These are phyloP conservation scores for Parasitella parasitica DNA, from an alignment of 371 early-diverging fungal species.

Conservation along the genomic window DNA sequence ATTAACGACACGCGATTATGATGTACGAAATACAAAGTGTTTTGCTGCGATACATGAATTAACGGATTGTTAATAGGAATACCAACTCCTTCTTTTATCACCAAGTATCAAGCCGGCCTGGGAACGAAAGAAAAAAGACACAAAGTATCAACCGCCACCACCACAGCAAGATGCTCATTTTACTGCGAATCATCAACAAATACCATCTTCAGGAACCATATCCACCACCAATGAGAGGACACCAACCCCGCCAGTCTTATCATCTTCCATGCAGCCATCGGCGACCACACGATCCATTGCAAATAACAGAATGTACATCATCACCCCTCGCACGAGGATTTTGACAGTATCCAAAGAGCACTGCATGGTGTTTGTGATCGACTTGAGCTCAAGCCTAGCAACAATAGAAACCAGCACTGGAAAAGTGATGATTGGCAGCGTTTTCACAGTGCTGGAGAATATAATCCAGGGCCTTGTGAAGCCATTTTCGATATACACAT, in stretches of 20 bases:
- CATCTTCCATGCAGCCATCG: background rate
- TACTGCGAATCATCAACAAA: background rate
- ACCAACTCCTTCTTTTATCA: constrained; percentile 17
- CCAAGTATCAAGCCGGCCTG: constrained; percentile 14
- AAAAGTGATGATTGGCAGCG: constrained; percentile 55
- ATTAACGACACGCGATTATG: constrained; percentile 12
- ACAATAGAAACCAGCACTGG: constrained; percentile 64
- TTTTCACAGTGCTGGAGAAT: constrained; percentile 55
- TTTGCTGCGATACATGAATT: background rate
- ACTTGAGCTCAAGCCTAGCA: constrained; percentile 71
- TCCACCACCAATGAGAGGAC: background rate
- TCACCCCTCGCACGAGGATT: constrained; percentile 69
- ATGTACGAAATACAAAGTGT: constrained; percentile 3
- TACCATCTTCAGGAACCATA: background rate
- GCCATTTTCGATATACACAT: constrained; percentile 44
- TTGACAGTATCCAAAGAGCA: constrained; percentile 61
- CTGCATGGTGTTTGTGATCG: constrained; percentile 73
- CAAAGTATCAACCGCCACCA: background rate
- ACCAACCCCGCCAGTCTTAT: background rate
- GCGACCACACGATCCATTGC: background rate
- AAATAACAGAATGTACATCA: constrained; percentile 28
- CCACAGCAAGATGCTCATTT: background rate
- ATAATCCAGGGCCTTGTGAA: constrained; percentile 46
- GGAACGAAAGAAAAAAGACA: constrained; percentile 24
- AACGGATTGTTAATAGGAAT: constrained; percentile 7